Conservation (phyloP, 495 filamentous ascomycete species). For the Podospora pseudoanserina region DNA sequence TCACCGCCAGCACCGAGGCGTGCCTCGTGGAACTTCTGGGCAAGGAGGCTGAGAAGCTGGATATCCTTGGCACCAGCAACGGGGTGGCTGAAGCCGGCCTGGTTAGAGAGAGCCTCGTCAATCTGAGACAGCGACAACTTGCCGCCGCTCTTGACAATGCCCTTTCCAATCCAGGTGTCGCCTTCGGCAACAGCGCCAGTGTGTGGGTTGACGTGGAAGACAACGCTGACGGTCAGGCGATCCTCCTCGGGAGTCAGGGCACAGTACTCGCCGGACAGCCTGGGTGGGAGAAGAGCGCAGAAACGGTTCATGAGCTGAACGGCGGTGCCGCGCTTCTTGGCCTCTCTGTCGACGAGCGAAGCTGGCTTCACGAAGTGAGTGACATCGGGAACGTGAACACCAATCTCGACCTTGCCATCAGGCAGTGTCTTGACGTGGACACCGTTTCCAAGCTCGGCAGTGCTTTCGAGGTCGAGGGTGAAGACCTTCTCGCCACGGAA, state of each 20-base stretch:
- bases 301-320: slow-evolving; percentile 89
- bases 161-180: slow-evolving; percentile 90
- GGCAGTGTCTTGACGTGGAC: slow-evolving; percentile 80
- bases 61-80: slow-evolving; percentile 67
- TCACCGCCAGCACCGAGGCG: slow-evolving; percentile 74
- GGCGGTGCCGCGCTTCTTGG: slow-evolving; percentile 94
- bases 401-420: slow-evolving; percentile 87
- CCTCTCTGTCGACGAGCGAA: slow-evolving; percentile 93
- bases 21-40: slow-evolving; percentile 79
- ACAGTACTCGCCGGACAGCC: slow-evolving; percentile 80
- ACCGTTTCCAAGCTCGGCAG: slow-evolving; percentile 83
- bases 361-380: slow-evolving; percentile 96
- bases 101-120: slow-evolving; percentile 67
- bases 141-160: slow-evolving; percentile 83
- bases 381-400: slow-evolving; percentile 92
- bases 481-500: slow-evolving; percentile 88
- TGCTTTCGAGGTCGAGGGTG: slow-evolving; percentile 81
- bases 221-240: slow-evolving; percentile 84
- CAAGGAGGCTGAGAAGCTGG: slow-evolving; percentile 66
- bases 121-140: slow-evolving; percentile 82
- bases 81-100: slow-evolving; percentile 54
- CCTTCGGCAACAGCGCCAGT: slow-evolving; percentile 75
- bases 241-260: slow-evolving; percentile 82
- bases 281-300: slow-evolving; percentile 85
- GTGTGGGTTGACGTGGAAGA: slow-evolving; percentile 79